Conservation (phyloP, 2,329 filamentous ascomycete genomes). For the Cladophialophora exuberans region DNA sequence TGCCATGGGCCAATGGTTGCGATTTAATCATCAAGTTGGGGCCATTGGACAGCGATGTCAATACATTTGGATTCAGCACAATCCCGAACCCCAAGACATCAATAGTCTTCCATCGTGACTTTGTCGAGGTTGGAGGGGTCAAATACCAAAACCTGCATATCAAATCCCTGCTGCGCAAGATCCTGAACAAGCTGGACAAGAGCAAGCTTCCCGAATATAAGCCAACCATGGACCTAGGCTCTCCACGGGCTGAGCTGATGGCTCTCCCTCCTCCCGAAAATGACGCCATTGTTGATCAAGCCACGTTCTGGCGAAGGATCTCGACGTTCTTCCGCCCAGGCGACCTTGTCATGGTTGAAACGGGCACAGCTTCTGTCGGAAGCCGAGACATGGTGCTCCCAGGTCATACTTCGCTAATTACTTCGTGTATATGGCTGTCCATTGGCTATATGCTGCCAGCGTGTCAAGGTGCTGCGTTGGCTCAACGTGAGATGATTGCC, state of each 20-base stretch:
- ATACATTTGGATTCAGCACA: slow-evolving; percentile 41
- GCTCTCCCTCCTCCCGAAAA: slow-evolving; percentile 50
- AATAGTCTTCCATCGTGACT: slow-evolving; percentile 78
- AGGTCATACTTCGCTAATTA: slow-evolving; percentile 51
- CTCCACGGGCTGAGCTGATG: slow-evolving; percentile 55
- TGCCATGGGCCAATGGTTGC: slow-evolving; percentile 45
- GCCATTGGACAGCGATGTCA: slow-evolving; percentile 52
- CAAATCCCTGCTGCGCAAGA: slow-evolving; percentile 74
- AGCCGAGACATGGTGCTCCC: slow-evolving; percentile 57
- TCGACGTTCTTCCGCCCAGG: slow-evolving; percentile 56
- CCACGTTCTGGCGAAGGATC: slow-evolving; percentile 62
- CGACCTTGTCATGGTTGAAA: slow-evolving; percentile 62
- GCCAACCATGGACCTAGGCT: slow-evolving; percentile 42
- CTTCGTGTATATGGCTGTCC: slow-evolving; percentile 61
- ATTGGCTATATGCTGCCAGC: slow-evolving; percentile 65
- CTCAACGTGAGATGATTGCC: slow-evolving; percentile 54
- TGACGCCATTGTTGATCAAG: slow-evolving; percentile 58
- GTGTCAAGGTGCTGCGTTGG: slow-evolving; percentile 59
- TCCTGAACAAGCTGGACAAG: slow-evolving; percentile 62
- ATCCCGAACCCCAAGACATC: slow-evolving; percentile 47
- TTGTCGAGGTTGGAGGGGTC: slow-evolving; percentile 72
- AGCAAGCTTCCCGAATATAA: slow-evolving; percentile 35
- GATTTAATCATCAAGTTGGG: slow-evolving; percentile 54
- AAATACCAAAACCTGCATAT: slow-evolving; percentile 78
- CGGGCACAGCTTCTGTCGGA: slow-evolving; percentile 63